phyloP scores from a whole-genome alignment of 257 asterid genomes.

The Solanum neorickii region DNA sequence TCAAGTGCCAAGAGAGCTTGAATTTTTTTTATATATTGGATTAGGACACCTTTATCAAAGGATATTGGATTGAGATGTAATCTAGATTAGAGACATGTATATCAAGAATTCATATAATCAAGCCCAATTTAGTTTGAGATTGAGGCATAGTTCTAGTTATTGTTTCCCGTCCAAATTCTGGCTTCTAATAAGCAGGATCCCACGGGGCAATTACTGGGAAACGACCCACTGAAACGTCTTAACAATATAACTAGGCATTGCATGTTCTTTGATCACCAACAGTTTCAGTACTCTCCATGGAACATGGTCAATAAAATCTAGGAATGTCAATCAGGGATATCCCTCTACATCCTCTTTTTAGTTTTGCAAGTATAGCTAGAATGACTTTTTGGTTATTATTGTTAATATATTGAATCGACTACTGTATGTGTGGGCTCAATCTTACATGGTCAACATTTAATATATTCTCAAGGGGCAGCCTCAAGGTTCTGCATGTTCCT shows the following conservation, averaged over 20 bases:
- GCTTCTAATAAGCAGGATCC: background rate
- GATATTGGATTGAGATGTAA: background rate
- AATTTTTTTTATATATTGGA: background rate
- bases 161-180: background rate
- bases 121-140: background rate
- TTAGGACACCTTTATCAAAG: background rate
- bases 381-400: background rate
- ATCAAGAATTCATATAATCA: background rate
- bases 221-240: background rate
- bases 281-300: background rate
- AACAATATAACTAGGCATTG: background rate
- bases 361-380: background rate
- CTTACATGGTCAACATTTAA: background rate
- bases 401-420: background rate
- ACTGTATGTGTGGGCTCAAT: background rate
- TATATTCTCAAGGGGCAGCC: background rate
- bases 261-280: background rate
- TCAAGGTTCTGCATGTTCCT: background rate
- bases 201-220: background rate
- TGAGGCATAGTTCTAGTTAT: background rate
- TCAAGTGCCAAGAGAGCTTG: background rate
- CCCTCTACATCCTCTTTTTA: background rate
- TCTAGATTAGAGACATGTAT: background rate
- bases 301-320: background rate
- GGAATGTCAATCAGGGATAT: background rate